Conservation (phyloP, 2,329 filamentous ascomycete species). For the Colletotrichum gloeosporioides region DNA sequence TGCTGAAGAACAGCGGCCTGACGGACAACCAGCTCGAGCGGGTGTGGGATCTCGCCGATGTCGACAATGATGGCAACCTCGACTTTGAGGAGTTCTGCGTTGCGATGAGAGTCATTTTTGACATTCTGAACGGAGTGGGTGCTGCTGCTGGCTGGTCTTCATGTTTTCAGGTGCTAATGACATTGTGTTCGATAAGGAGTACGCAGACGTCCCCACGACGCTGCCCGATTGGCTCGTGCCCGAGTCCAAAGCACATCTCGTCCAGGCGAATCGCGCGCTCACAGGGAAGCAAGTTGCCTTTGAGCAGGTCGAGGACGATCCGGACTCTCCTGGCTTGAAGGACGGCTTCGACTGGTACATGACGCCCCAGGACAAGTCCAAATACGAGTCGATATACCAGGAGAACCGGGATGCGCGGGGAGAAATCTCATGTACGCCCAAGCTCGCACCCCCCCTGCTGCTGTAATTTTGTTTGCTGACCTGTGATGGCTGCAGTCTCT, state of each 20-base stretch:
- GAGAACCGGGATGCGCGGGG: constrained; percentile 89
- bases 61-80: constrained; percentile 95
- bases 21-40: constrained; percentile 84
- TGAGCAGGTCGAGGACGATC: constrained; percentile 83
- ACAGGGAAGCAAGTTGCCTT: constrained; percentile 82
- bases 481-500: constrained; percentile 60
- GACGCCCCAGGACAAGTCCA: constrained; percentile 86
- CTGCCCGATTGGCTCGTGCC: constrained; percentile 97
- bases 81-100: constrained; percentile 99
- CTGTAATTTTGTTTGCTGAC: not conserved
- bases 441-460: not conserved
- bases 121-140: constrained; percentile 90
- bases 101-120: constrained; percentile 97
- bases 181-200: constrained; percentile 65
- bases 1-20: constrained; percentile 68
- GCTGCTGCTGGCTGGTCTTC: not conserved
- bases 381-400: constrained; percentile 97
- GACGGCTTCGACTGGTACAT: constrained; percentile 99
- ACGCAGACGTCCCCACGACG: constrained; percentile 81
- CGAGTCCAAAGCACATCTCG: constrained; percentile 90
- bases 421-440: constrained; percentile 74
- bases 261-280: constrained; percentile 82
- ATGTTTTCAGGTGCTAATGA: not conserved
- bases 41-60: constrained; percentile 96
- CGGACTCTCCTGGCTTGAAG: constrained; percentile 83